A percentile compares a stretch with the other conserved stretches of the same genome.
These are phyloP conservation scores for Panicum virgatum DNA, from an alignment of 202 grass and related monocot species.

Conservation along the genomic window DNA sequence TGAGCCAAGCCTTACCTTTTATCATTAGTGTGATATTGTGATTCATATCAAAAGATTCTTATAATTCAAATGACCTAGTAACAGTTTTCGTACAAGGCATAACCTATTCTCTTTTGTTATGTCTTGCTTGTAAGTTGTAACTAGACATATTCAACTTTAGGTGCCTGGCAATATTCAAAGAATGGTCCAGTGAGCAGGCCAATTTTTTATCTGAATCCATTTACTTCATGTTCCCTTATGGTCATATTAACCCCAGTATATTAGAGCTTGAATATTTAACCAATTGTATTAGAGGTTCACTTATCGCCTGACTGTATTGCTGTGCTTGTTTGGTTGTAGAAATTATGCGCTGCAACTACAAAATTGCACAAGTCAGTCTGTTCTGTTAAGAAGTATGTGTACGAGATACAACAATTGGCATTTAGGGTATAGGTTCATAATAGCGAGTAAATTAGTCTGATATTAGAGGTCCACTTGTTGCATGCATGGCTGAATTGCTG, in stretches of 20 bases:
- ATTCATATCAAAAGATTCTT: not conserved
- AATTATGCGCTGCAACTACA: not conserved
- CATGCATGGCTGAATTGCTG: not conserved
- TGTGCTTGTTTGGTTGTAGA: not conserved
- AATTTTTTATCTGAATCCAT: not conserved
- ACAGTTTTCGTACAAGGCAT: not conserved
- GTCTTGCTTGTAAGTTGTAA: not conserved
- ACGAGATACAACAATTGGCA: not conserved
- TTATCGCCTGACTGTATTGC: not conserved
- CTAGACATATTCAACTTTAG: not conserved
- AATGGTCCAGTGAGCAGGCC: not conserved
- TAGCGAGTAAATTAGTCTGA: not conserved
- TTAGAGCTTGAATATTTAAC: conserved; percentile 1
- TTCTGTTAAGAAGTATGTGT: not conserved
- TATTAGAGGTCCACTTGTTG: not conserved
- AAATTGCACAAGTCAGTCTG: not conserved
- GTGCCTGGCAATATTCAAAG: not conserved
- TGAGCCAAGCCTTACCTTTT: not conserved
- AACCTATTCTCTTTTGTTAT: not conserved
- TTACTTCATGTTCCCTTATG: not conserved
- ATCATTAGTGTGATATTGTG: not conserved
- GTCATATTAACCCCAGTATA: not conserved
- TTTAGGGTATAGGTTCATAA: no score
- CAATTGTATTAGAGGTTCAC: not conserved
- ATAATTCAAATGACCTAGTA: not conserved